Percentiles rank a stretch among this genome's conserved stretches.
These are phyloP conservation scores for Thuidium tamariscinum DNA, from an alignment of 225 moss, liverwort and hornwort species.

Conservation along the genomic window DNA sequence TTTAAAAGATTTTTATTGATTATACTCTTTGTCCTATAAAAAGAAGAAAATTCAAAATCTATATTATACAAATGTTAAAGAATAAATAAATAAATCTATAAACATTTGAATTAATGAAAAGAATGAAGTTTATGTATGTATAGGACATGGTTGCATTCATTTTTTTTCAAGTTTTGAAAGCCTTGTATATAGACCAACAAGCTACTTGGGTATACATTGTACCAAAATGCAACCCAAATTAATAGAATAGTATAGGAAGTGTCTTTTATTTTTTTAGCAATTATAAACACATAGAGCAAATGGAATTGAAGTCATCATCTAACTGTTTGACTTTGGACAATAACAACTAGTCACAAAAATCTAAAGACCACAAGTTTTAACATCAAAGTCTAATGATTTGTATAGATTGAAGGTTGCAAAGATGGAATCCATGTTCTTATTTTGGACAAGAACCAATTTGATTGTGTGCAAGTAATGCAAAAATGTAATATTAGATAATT, in stretches of 20 bases:
- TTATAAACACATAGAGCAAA: neutral
- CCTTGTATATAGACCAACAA: neutral
- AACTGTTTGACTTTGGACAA: neutral
- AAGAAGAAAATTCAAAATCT: neutral
- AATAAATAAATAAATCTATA: neutral
- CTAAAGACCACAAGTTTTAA: neutral
- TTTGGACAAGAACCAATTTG: neutral
- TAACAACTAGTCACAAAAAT: neutral
- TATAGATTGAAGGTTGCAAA: neutral
- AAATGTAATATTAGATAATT: neutral
- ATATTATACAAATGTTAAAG: neutral
- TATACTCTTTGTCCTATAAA: neutral
- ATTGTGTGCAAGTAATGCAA: neutral
- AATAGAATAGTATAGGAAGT: neutral
- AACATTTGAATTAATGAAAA: neutral
- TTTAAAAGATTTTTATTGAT: neutral
- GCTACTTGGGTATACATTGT: neutral
- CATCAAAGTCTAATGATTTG: fast-evolving
- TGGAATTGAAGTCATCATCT: neutral
- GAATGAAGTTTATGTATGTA: neutral
- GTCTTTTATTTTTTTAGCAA: neutral
- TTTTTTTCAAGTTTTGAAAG: neutral
- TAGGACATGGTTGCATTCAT: neutral
- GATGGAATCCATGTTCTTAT: neutral
- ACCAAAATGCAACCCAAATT: neutral